These are phyloP conservation scores for Dillenia suffruticosa DNA, from an alignment of 164 flowering plant genomes.

Conservation along the genomic window DNA sequence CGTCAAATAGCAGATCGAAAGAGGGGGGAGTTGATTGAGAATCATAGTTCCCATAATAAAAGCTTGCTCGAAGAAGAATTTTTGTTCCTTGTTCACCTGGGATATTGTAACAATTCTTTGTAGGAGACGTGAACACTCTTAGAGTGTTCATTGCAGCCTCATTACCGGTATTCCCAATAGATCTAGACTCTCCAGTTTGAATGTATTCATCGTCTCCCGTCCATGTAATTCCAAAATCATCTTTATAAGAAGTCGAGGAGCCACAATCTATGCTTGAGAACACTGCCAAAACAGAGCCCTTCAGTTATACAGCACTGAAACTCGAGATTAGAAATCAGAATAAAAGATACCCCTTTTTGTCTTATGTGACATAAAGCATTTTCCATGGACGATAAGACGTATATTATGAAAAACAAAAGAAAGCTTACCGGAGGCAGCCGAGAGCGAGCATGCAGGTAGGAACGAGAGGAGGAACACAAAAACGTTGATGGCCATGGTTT, in stretches of 20 bases:
- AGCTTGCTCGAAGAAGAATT: slow-evolving; percentile 29
- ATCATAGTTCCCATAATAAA: slow-evolving; percentile 41
- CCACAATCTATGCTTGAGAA: slow-evolving; percentile 33
- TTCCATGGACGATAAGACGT: too few species aligned
- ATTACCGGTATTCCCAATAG: background rate
- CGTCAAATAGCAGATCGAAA: slow-evolving; percentile 33
- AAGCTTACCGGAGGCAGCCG: too few species aligned
- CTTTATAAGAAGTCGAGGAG: slow-evolving; percentile 9
- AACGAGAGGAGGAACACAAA: too few species aligned
- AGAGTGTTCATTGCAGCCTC: slow-evolving; percentile 25
- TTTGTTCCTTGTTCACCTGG: background rate
- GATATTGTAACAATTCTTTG: slow-evolving; percentile 34
- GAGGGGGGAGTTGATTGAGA: slow-evolving; percentile 25
- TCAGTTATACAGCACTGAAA: too few species aligned
- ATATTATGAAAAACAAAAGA: too few species aligned
- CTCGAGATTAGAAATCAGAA: too few species aligned
- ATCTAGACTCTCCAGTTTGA: slow-evolving; percentile 17
- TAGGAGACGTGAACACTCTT: slow-evolving; percentile 25
- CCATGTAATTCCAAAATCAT: slow-evolving; percentile 21
- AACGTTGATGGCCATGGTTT: too few species aligned
- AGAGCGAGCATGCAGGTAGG: too few species aligned
- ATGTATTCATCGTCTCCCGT: slow-evolving; percentile 16
- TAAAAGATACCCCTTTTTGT: too few species aligned
- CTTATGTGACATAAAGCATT: too few species aligned
- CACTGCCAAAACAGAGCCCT: too few species aligned